Evolutionary conservation across 1,284 basidiomycete species (phyloP), one percentile per base, ranked within the genome.

Genomic region (Irpex sp.): DNA sequence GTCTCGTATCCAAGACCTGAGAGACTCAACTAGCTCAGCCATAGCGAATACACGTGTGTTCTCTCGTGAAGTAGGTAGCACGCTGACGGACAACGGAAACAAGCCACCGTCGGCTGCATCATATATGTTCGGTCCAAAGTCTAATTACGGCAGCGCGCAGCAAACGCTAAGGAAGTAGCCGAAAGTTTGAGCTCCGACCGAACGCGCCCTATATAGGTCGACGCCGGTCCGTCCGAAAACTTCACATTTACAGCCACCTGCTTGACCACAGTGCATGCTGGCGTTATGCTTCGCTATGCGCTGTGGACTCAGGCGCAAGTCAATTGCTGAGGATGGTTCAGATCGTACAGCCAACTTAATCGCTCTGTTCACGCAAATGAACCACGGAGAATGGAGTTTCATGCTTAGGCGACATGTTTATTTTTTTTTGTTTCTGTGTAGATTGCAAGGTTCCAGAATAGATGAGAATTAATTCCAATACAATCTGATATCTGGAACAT

Each of bases 351-450:
- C 88, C 88, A 81, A 78, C 73, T 83, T 90, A 89, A 90, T 89
- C 88, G 83, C 88, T 89, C 85, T 78, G 74, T 85, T 84, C 83
- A 81, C 86, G 78, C 72, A 75, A 67, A 68, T 51, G 48, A 68
- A 71, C 73, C 72, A 90, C 86, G 86, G 80, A 67, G 83, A 82
- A 77, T 82, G 80, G 87, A 87, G 88, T 90, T 90, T 90, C 88
- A 90, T 90, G 85, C 78, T 77, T 81, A 73, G 87, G 88, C 84
- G 64, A 89, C 80, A 88, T 61, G 18, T 58, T n/a, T n/a, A n/a
- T n/a, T n/a, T n/a, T n/a, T n/a, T n/a, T n/a, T n/a, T n/a, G n/a
- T n/a, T n/a, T n/a, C n/a, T n/a, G n/a, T n/a, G n/a, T n/a, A n/a
- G n/a, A n/a, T n/a, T n/a, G n/a, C n/a, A n/a, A n/a, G n/a, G n/a